These are phyloP conservation scores for Exophiala aquamarina DNA, from an alignment of 2,329 filamentous ascomycete genomes.

Conservation along the genomic window DNA sequence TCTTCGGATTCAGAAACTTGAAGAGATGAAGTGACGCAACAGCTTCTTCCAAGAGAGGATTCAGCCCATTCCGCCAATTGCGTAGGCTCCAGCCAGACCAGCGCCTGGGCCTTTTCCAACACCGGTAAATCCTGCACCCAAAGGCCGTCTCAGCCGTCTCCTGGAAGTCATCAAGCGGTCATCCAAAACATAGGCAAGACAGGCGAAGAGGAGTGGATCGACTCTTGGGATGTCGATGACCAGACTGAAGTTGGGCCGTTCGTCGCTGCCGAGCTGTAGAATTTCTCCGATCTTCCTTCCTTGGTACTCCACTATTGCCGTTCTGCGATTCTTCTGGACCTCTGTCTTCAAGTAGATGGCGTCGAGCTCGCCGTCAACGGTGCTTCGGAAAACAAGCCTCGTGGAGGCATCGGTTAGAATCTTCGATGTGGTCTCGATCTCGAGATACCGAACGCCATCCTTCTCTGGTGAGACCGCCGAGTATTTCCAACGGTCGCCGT, in stretches of 20 bases:
- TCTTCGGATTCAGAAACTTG: no score
- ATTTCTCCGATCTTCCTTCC: background rate
- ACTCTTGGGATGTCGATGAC: background rate
- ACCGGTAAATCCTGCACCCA: background rate
- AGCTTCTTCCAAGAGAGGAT: no score
- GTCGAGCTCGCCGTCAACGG: background rate
- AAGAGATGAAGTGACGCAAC: no score
- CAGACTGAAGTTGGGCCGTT: background rate
- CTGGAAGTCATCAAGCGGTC: slow-evolving; percentile 1
- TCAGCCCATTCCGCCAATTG: background rate
- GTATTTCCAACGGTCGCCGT: background rate
- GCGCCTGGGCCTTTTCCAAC: slow-evolving; percentile 1
- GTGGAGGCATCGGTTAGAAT: background rate
- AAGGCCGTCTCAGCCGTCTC: background rate
- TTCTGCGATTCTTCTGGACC: background rate
- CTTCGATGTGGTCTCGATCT: slow-evolving; percentile 1
- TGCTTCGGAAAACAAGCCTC: background rate
- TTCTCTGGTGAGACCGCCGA: background rate
- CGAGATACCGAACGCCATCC: background rate
- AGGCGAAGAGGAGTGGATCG: background rate
- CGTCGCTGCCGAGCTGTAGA: background rate
- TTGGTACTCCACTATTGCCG: background rate
- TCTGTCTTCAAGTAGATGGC: background rate
- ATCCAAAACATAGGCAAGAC: background rate
- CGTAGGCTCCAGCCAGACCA: slow-evolving; percentile 1